phyloP scores from a whole-genome alignment of 805 yeast genomes.

The Clavispora carvajalis region DNA sequence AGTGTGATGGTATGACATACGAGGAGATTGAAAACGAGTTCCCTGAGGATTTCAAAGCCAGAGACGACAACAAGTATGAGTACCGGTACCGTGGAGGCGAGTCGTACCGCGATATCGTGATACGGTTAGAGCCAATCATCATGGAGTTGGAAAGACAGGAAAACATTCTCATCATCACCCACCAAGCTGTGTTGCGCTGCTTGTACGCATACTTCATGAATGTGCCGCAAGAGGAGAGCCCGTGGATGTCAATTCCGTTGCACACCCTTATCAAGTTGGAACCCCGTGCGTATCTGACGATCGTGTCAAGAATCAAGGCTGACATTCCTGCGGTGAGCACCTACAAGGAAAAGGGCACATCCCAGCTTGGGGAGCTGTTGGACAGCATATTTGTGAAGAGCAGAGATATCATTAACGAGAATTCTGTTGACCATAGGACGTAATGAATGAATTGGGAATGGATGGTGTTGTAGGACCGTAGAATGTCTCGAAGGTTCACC shows the following conservation, averaged over 20 bases:
- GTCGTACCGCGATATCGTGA: slow-evolving; percentile 91
- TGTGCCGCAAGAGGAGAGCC: slow-evolving; percentile 94
- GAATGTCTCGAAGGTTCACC: too few species aligned
- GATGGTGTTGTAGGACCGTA: not conserved
- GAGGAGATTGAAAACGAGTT: slow-evolving; percentile 80
- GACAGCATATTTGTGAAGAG: slow-evolving; percentile 36
- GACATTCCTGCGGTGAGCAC: slow-evolving; percentile 98
- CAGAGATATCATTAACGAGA: slow-evolving; percentile 45
- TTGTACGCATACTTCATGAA: slow-evolving; percentile 98
- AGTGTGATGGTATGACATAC: slow-evolving; percentile 95
- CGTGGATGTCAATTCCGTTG: slow-evolving; percentile 98
- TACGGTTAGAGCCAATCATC: slow-evolving; percentile 91
- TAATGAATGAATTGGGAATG: not conserved
- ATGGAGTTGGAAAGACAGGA: slow-evolving; percentile 98
- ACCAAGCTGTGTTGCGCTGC: slow-evolving; percentile 95
- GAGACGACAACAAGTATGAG: slow-evolving; percentile 94
- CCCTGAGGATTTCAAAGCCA: slow-evolving; percentile 93
- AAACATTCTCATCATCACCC: slow-evolving; percentile 91
- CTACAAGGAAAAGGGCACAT: slow-evolving; percentile 90
- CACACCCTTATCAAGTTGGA: slow-evolving; percentile 92
- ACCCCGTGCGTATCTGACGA: slow-evolving; percentile 89
- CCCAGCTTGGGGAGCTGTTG: slow-evolving; percentile 50
- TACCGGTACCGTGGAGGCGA: slow-evolving; percentile 97
- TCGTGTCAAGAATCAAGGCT: slow-evolving; percentile 86
- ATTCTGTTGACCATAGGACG: not conserved